Percentiles rank a stretch among this genome's conserved stretches.
Conservation (phyloP, 306 rosid species). For the Lathyrus oleraceus region DNA sequence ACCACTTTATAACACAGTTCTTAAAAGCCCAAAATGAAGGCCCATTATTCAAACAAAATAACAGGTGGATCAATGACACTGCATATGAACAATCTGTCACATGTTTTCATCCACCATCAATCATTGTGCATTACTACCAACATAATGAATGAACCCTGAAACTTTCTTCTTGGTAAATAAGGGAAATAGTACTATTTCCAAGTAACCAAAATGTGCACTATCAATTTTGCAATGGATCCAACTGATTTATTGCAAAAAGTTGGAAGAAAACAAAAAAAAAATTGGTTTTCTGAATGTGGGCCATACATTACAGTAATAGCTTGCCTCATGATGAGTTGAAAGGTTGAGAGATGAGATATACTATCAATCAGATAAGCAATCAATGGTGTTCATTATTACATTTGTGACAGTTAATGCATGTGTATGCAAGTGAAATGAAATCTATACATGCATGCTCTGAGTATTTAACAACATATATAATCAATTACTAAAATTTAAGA, state of each 20-base stretch:
- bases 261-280: neutral
- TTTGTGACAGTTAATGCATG: conserved; percentile 9
- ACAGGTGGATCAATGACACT: neutral
- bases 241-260: neutral
- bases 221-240: conserved; percentile 16
- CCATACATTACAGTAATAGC: conserved; percentile 25
- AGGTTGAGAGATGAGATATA: conserved; percentile 16
- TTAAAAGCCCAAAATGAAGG: neutral
- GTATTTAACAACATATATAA: neutral
- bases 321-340: conserved; percentile 26
- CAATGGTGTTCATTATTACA: conserved; percentile 30
- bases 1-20: neutral
- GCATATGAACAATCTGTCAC: conserved; percentile 35
- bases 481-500: neutral
- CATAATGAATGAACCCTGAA: neutral
- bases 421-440: neutral
- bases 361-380: conserved; percentile 20
- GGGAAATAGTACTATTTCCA: neutral
- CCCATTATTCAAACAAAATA: neutral
- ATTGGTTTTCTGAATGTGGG: conserved; percentile 32
- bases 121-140: conserved; percentile 19
- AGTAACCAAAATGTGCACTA: neutral
- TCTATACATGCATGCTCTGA: conserved; percentile 11
- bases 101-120: conserved; percentile 19
- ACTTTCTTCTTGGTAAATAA: conserved; percentile 9